A percentile compares a stretch with the other conserved stretches of the same genome.
Evolutionary conservation across 192 early-diverging fungal species (phyloP).

Genomic region (Neocallimastix lanati): DNA sequence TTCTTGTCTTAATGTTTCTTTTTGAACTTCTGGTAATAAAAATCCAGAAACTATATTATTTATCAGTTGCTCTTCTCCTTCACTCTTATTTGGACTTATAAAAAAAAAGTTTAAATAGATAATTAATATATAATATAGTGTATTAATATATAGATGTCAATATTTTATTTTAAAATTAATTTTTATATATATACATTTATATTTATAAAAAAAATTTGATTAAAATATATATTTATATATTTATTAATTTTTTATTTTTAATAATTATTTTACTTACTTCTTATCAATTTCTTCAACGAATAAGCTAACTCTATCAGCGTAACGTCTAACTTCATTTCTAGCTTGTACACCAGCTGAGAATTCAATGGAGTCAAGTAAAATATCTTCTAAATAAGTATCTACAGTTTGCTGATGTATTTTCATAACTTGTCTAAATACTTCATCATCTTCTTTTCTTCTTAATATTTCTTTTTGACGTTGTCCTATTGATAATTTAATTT

Average conservation of each 20-base stretch:
- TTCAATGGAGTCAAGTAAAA: conserved; percentile 17
- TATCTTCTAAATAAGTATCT: conserved; percentile 31
- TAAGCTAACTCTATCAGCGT: conserved; percentile 14
- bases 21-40: conserved; percentile 36
- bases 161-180: too few relatives aligned
- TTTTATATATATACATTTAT: too few relatives aligned
- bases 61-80: conserved; percentile 14
- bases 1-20: conserved; percentile 16
- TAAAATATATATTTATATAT: not conserved
- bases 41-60: conserved; percentile 28
- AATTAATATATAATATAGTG: too few relatives aligned
- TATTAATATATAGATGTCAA: too few relatives aligned
- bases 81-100: not conserved
- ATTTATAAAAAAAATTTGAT: too few relatives aligned
- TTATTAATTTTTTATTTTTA: too few relatives aligned
- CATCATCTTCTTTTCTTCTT: conserved; percentile 23
- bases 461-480: conserved; percentile 22
- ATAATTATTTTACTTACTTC: conserved; percentile 2
- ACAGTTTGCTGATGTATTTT: conserved; percentile 34
- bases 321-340: conserved; percentile 18
- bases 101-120: too few relatives aligned
- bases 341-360: conserved; percentile 16
- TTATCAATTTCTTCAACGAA: conserved; percentile 13
- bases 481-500: conserved; percentile 9
- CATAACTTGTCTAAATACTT: conserved; percentile 33